phyloP scores from a whole-genome alignment of 2,329 filamentous ascomycete species.

The Sporothrix sp. region DNA sequence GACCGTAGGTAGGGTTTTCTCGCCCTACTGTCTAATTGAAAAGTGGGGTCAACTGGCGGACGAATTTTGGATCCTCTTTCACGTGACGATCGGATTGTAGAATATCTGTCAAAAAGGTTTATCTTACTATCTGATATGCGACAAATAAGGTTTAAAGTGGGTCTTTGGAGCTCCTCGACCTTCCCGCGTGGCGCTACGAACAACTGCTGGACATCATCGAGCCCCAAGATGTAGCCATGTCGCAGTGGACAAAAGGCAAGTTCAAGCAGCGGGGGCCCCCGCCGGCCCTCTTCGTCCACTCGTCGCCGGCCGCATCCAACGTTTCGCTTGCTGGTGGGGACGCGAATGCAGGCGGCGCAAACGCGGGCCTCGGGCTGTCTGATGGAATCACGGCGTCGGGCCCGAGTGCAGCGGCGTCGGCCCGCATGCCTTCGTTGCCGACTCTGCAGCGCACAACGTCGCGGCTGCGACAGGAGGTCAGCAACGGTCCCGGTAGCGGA shows the following conservation, averaged over 20 bases:
- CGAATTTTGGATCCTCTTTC: constrained; percentile 8
- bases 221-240: constrained; percentile 26
- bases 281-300: constrained; percentile 70
- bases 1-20: constrained; percentile 31
- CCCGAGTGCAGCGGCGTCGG: not conserved
- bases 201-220: no score
- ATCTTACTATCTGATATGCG: not conserved
- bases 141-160: not conserved
- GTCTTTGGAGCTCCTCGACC: no score
- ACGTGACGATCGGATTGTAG: not conserved
- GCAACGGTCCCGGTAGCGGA: not conserved
- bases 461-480: constrained; percentile 13
- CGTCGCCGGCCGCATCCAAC: constrained; percentile 67
- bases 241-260: constrained; percentile 36
- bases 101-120: not conserved
- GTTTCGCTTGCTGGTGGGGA: constrained; percentile 45
- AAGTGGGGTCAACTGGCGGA: not conserved
- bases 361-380: not conserved
- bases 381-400: not conserved
- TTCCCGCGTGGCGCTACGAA: no score
- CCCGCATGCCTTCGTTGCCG: constrained; percentile 10
- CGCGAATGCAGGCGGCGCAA: not conserved
- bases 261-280: constrained; percentile 46
- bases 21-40: constrained; percentile 26
- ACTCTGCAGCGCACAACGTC: constrained; percentile 15